Conservation (phyloP, 2,329 filamentous ascomycete genomes). For the Pseudogymnoascus sp. region DNA sequence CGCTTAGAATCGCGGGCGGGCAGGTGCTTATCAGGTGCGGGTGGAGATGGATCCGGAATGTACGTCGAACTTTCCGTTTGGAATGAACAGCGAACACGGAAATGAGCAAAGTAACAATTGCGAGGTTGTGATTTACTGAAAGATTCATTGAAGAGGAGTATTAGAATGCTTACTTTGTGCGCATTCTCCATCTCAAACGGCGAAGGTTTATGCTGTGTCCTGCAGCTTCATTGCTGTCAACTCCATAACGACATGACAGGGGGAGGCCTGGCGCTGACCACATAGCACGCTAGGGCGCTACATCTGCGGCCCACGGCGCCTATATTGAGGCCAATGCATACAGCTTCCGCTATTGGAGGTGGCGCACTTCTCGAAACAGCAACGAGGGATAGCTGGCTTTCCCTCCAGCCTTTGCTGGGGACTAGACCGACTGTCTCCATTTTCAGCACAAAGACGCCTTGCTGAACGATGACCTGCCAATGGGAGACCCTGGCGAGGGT, state of each 20-base stretch:
- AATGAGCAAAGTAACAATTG: not conserved
- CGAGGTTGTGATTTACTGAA: not conserved
- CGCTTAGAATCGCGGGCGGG: not conserved
- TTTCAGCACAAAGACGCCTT: not conserved
- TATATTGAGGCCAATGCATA: not conserved
- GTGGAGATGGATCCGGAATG: not conserved
- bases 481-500: not conserved
- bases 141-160: not conserved
- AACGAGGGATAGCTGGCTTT: not conserved
- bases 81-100: not conserved
- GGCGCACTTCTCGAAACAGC: not conserved
- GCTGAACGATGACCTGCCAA: not conserved
- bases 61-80: not conserved
- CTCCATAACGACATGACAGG: not conserved
- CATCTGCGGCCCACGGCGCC: constrained; percentile 6
- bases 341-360: not conserved
- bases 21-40: not conserved
- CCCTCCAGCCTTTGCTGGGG: not conserved
- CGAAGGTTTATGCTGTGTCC: not conserved
- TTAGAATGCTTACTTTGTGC: not conserved
- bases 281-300: constrained; percentile 1
- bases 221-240: not conserved
- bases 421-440: not conserved
- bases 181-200: not conserved
- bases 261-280: not conserved